A percentile compares a stretch with the other conserved stretches of the same genome.
These are phyloP conservation scores for Acanthamoeba castellanii DNA, from an alignment of 208 protist genomes.

Conservation along the genomic window DNA sequence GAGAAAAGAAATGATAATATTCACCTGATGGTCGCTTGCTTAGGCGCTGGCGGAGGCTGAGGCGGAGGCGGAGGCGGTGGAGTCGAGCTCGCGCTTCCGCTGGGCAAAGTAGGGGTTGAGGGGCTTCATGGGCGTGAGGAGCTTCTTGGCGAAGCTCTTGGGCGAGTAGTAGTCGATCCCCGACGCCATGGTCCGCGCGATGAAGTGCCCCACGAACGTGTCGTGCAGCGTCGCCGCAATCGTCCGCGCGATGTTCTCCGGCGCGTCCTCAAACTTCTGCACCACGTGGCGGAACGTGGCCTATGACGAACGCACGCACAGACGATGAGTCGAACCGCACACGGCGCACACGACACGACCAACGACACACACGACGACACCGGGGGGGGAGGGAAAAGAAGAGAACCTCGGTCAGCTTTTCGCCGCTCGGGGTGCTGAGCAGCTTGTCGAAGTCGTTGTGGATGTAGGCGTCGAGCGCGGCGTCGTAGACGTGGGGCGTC, in stretches of 20 bases:
- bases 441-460: slow-evolving; percentile 26
- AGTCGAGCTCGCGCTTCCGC: background rate
- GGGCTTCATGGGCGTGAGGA: slow-evolving; percentile 1
- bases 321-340: background rate
- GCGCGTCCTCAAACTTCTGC: slow-evolving; percentile 6
- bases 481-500: slow-evolving; percentile 22
- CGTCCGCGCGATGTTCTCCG: slow-evolving; percentile 12
- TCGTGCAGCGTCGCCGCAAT: background rate
- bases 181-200: background rate
- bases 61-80: background rate
- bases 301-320: background rate
- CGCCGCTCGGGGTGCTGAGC: background rate
- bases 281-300: background rate
- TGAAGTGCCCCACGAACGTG: slow-evolving; percentile 26
- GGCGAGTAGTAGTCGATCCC: slow-evolving; percentile 30
- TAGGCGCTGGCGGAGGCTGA: no score
- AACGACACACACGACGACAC: no score
- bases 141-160: slow-evolving; percentile 29
- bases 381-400: no score
- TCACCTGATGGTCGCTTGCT: no score
- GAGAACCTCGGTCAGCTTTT: background rate
- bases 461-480: background rate
- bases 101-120: slow-evolving; percentile 43
- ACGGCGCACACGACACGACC: no score
- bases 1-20: no score